These are phyloP conservation scores for Inosperma sp. DNA, from an alignment of 768 basidiomycete genomes.

Conservation along the genomic window DNA sequence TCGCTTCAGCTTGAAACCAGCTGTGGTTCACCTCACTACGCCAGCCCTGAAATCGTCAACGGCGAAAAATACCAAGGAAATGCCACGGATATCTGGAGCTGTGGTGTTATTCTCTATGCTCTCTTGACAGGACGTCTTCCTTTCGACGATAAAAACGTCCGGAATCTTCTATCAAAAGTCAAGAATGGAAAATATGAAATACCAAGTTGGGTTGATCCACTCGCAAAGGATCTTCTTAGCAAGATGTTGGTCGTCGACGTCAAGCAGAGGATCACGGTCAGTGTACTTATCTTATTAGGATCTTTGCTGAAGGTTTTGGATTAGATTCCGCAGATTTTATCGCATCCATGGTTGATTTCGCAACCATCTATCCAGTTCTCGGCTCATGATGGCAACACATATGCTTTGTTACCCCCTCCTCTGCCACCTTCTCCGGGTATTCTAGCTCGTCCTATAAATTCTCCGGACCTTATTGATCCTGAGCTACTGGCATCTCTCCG, in stretches of 20 bases:
- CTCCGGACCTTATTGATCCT: constrained; percentile 65
- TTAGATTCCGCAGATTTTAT: constrained; percentile 82
- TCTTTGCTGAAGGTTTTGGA: neutral
- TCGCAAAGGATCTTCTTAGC: constrained; percentile 76
- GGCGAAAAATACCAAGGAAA: constrained; percentile 86
- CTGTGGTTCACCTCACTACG: constrained; percentile 96
- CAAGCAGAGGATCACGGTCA: constrained; percentile 70
- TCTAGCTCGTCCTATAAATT: constrained; percentile 65
- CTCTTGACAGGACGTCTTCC: constrained; percentile 87
- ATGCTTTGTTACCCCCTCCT: constrained; percentile 33
- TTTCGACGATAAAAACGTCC: constrained; percentile 88
- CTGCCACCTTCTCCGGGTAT: constrained; percentile 61
- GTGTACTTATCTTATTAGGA: constrained; percentile 19
- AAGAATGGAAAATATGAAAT: constrained; percentile 82
- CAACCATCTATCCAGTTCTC: constrained; percentile 43
- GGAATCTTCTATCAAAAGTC: constrained; percentile 76
- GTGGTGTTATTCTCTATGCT: constrained; percentile 89
- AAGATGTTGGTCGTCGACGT: constrained; percentile 91
- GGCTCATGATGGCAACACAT: constrained; percentile 22
- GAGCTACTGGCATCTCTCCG: constrained; percentile 75
- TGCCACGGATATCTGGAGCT: constrained; percentile 95
- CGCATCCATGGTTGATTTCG: constrained; percentile 78
- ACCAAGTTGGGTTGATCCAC: constrained; percentile 74
- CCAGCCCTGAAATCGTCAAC: constrained; percentile 93
- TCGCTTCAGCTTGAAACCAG: constrained; percentile 85